Conservation (phyloP, 140 eudicot species). For the Anethum foeniculum region DNA sequence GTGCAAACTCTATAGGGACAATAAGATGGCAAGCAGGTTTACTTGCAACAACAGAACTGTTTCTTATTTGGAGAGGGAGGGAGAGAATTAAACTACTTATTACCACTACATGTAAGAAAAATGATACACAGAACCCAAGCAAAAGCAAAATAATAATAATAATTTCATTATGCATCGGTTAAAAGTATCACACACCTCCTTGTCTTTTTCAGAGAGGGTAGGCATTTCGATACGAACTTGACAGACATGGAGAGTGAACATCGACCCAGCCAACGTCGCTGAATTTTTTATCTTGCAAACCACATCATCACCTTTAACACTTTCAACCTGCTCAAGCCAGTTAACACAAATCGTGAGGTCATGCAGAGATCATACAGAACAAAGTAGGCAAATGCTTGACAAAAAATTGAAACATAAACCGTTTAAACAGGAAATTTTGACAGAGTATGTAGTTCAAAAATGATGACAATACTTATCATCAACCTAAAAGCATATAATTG, state of each 20-base stretch:
- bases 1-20: not conserved
- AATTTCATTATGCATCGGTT: not conserved
- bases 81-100: not conserved
- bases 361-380: conserved; percentile 15
- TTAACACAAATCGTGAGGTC: conserved; percentile 1
- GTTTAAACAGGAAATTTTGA: not conserved
- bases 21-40: not conserved
- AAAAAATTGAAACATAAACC: not conserved
- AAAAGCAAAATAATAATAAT: not conserved
- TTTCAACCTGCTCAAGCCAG: conserved; percentile 56
- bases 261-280: conserved; percentile 62
- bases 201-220: conserved; percentile 78
- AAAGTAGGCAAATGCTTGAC: not conserved
- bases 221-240: conserved; percentile 75
- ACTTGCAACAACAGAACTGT: not conserved
- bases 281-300: conserved; percentile 71
- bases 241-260: conserved; percentile 72
- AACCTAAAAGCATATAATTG: not conserved
- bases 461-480: not conserved
- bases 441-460: not conserved
- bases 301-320: conserved; percentile 58
- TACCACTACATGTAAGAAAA: not conserved
- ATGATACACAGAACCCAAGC: not conserved
- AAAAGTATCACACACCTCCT: conserved; percentile 43
- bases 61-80: not conserved